Percentiles rank a stretch among this genome's conserved stretches.
These are phyloP conservation scores for Blastobotrys illinoisensis DNA, from an alignment of 1,139 yeast genomes.

Conservation along the genomic window DNA sequence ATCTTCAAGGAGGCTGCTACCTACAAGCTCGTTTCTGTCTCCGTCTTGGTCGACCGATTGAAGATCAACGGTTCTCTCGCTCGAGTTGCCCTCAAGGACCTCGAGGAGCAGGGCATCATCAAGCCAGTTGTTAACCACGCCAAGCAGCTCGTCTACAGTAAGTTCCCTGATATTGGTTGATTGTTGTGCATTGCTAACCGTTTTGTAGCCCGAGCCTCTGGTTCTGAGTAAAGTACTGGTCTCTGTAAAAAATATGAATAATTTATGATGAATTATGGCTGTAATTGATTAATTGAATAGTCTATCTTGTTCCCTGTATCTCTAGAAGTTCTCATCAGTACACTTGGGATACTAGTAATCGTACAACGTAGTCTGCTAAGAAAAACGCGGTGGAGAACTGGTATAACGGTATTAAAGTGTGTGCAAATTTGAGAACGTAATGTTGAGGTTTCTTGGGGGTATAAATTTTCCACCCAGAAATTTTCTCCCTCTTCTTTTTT, in stretches of 20 bases:
- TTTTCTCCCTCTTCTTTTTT: background rate
- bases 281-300: background rate
- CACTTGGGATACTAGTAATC: background rate
- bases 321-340: background rate
- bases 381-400: too few relatives aligned
- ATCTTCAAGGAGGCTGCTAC: slow-evolving; percentile 99
- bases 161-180: slow-evolving; percentile 11
- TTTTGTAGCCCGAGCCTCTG: slow-evolving; percentile 17
- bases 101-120: slow-evolving; percentile 93
- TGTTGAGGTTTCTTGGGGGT: background rate
- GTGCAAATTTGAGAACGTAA: background rate
- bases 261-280: background rate
- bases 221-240: slow-evolving; percentile 13
- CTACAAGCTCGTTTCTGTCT: slow-evolving; percentile 96
- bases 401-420: background rate
- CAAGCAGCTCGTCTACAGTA: slow-evolving; percentile 87
- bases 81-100: slow-evolving; percentile 94
- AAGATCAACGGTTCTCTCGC: slow-evolving; percentile 99
- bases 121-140: slow-evolving; percentile 93
- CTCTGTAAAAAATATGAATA: background rate
- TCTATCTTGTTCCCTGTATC: background rate
- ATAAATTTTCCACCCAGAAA: background rate
- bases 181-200: slow-evolving; percentile 2
- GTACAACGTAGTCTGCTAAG: background rate
- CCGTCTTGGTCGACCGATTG: slow-evolving; percentile 98